phyloP scores from a whole-genome alignment of 1,139 yeast genomes.

The Pichia sp. region DNA sequence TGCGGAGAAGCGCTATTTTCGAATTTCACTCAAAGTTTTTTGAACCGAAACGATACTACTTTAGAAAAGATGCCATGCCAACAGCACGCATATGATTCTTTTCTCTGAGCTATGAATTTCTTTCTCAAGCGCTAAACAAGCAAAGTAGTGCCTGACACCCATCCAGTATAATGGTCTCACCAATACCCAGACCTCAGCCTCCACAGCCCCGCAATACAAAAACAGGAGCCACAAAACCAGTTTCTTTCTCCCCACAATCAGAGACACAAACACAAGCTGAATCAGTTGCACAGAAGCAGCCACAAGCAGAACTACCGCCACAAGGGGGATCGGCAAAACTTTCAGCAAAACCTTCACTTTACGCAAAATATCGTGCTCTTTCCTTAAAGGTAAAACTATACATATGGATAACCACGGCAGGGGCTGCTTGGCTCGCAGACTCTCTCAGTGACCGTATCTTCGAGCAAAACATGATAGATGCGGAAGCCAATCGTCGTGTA shows the following conservation, averaged over 20 bases:
- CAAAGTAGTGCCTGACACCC: too few species aligned
- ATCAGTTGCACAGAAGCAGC: neutral
- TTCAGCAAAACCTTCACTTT: constrained; percentile 16
- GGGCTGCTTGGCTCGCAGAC: constrained; percentile 30
- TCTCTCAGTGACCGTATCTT: constrained; percentile 27
- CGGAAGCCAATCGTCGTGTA: constrained; percentile 31
- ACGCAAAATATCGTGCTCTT: constrained; percentile 22
- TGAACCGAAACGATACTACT: neutral
- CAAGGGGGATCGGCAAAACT: constrained; percentile 1
- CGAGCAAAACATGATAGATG: constrained; percentile 31
- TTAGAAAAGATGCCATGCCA: too few species aligned
- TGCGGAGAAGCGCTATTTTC: neutral
- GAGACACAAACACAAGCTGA: neutral
- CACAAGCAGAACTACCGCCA: neutral
- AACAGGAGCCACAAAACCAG: neutral
- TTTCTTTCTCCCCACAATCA: neutral
- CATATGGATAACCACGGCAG: constrained; percentile 29
- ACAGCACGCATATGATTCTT: too few species aligned
- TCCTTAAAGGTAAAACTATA: constrained; percentile 30
- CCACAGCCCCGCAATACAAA: constrained; percentile 6
- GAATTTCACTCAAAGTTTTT: neutral
- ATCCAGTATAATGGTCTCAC: neutral
- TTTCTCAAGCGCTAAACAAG: too few species aligned
- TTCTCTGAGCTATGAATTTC: too few species aligned
- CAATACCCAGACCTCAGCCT: constrained; percentile 11